Conservation (phyloP, 129 eudicot species). For the Lactuca saligna region DNA sequence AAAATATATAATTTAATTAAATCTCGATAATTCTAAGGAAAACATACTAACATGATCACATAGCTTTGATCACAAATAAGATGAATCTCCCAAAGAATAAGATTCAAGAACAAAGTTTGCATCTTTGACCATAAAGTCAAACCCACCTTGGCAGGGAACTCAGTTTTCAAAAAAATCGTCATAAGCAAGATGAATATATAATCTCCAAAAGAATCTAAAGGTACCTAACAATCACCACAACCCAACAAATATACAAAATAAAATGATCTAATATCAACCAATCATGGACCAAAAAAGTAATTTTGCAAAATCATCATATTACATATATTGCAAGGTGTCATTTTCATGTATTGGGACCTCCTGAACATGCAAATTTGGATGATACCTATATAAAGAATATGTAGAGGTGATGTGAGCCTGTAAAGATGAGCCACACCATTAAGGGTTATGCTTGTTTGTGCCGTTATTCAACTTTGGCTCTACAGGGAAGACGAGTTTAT, state of each 20-base stretch:
- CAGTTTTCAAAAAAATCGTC: background rate
- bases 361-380: constrained; percentile 9
- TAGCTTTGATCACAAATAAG: background rate
- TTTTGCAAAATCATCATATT: background rate
- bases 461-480: background rate
- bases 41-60: background rate
- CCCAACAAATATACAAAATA: constrained; percentile 8
- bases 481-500: background rate
- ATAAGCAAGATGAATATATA: constrained; percentile 3
- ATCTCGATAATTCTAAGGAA: background rate
- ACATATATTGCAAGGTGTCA: background rate
- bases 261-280: constrained; percentile 1
- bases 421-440: background rate
- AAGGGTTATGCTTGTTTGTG: background rate
- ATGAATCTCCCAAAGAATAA: constrained; percentile 7
- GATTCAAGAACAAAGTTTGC: constrained; percentile 11
- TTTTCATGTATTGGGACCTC: background rate
- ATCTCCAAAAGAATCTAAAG: background rate
- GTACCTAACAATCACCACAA: constrained; percentile 22
- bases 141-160: constrained; percentile 5
- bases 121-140: constrained; percentile 17
- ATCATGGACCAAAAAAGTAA: constrained; percentile 7
- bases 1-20: no score
- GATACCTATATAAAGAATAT: constrained; percentile 7
- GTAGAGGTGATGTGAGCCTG: background rate